These are phyloP conservation scores for Silybum marianum DNA, from an alignment of 129 eudicot genomes.

Conservation along the genomic window DNA sequence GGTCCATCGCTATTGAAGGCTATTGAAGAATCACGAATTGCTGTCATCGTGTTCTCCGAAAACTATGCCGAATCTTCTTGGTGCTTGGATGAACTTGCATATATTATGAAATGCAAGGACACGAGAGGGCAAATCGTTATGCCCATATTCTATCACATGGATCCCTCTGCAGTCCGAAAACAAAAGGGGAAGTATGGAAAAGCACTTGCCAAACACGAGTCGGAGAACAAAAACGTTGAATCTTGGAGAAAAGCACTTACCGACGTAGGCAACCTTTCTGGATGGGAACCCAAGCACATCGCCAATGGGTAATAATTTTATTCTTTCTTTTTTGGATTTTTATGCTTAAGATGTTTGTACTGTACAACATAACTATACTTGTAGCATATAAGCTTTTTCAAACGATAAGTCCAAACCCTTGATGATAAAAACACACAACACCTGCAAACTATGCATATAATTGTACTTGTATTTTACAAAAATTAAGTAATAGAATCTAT, in stretches of 20 bases:
- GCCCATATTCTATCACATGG: constrained; percentile 6
- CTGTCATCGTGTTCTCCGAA: neutral
- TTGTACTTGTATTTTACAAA: neutral
- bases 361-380: neutral
- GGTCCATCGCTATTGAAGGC: neutral
- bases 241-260: constrained; percentile 16
- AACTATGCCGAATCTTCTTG: constrained; percentile 7
- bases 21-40: constrained; percentile 13
- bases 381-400: neutral
- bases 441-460: neutral
- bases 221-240: constrained; percentile 17
- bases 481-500: no score
- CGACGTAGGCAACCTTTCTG: neutral
- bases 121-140: no score
- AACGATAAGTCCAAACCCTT: neutral
- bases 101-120: no score
- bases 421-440: neutral
- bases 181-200: neutral
- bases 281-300: neutral
- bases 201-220: constrained; percentile 10
- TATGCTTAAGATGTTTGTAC: neutral
- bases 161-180: neutral
- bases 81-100: neutral
- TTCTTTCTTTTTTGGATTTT: neutral
- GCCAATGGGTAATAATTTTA: constrained; percentile 12